phyloP scores from a whole-genome alignment of 768 basidiomycete species.

The Hericium rajendrae region DNA sequence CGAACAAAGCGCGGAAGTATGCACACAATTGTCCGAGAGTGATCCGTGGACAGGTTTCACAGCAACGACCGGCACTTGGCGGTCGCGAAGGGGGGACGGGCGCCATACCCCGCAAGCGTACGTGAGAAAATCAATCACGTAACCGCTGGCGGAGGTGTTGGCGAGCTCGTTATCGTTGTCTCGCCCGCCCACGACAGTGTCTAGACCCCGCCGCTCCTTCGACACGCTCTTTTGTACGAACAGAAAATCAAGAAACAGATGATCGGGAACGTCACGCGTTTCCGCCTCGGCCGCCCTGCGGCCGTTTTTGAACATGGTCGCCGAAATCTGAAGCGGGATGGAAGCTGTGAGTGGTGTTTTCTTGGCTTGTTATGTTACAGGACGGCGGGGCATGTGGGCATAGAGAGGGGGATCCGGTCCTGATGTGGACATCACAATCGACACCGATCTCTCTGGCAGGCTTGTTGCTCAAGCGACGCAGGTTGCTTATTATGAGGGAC shows the following conservation, averaged over 20 bases:
- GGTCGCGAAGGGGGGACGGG: too few species aligned
- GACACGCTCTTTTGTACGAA: slow-evolving; percentile 10
- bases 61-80: too few species aligned
- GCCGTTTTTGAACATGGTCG: not conserved
- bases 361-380: not conserved
- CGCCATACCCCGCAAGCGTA: too few species aligned
- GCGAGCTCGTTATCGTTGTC: too few species aligned
- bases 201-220: not conserved
- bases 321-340: not conserved
- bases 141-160: too few species aligned
- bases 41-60: too few species aligned
- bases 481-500: too few species aligned
- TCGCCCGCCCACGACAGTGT: not conserved
- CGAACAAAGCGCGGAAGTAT: too few species aligned
- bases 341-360: not conserved
- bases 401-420: not conserved
- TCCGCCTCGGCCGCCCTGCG: not conserved
- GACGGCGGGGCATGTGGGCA: not conserved
- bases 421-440: not conserved
- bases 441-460: too few species aligned
- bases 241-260: not conserved
- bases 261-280: not conserved
- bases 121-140: too few species aligned
- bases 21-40: too few species aligned
- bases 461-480: too few species aligned